Percentiles rank a stretch among this genome's conserved stretches.
Evolutionary conservation across 352 stramenopile genomes (phyloP).

Genomic region (Phytophthora brassicae): DNA sequence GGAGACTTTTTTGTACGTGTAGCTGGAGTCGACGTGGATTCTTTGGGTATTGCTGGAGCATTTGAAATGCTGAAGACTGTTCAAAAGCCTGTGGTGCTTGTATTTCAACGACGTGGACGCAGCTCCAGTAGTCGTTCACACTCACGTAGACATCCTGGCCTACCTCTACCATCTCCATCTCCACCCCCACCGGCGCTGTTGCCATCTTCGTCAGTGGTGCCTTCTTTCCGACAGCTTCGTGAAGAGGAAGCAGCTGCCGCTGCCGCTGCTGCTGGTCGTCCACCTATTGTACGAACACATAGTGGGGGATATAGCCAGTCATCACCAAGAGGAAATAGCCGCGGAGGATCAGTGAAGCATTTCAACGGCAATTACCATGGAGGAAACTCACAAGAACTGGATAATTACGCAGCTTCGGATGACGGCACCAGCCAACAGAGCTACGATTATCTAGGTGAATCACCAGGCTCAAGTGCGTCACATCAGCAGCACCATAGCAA

Average conservation of each 20-base stretch:
- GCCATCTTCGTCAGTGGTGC: conserved; percentile 39
- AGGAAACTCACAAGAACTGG: conserved; percentile 16
- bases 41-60: conserved; percentile 66
- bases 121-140: conserved; percentile 13
- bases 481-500: conserved; percentile 15
- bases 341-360: conserved; percentile 28
- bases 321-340: conserved; percentile 19
- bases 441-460: conserved; percentile 35
- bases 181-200: conserved; percentile 16
- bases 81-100: conserved; percentile 76
- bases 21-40: conserved; percentile 66
- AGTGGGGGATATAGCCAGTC: conserved; percentile 29
- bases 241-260: conserved; percentile 45
- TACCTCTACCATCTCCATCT: conserved; percentile 9
- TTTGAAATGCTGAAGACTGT: conserved; percentile 81
- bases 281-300: conserved; percentile 27
- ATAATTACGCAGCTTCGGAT: conserved; percentile 39
- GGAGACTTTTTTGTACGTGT: conserved; percentile 82
- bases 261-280: conserved; percentile 18
- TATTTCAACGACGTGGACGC: conserved; percentile 58
- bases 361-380: conserved; percentile 4
- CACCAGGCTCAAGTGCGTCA: conserved; percentile 30
- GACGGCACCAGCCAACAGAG: conserved; percentile 36
- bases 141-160: conserved; percentile 20
- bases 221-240: conserved; percentile 62